These are phyloP conservation scores for Microsporum ferrugineum DNA, from an alignment of 2,329 filamentous ascomycete species.

Conservation along the genomic window DNA sequence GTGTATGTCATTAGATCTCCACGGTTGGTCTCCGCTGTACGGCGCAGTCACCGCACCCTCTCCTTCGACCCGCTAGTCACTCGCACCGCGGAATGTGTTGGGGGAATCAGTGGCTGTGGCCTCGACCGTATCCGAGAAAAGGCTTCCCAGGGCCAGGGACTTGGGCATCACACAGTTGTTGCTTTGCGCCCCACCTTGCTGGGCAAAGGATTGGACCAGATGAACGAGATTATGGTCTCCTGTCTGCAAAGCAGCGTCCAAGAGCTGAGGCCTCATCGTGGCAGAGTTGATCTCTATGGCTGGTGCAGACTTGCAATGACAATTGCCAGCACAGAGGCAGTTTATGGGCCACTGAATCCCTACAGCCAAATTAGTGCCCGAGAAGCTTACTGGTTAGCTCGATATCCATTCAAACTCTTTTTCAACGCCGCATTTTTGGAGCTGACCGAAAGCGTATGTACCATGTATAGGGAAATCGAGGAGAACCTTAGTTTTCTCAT, in stretches of 20 bases:
- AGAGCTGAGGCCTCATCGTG: not conserved
- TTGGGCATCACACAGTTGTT: not conserved
- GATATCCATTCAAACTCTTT: too few relatives aligned
- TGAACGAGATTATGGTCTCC: not conserved
- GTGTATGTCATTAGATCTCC: not conserved
- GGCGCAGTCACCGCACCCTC: not conserved
- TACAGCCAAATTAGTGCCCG: conserved; percentile 9
- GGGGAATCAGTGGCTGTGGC: not conserved
- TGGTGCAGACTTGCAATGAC: conserved; percentile 22
- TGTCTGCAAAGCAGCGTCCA: not conserved
- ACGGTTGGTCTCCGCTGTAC: not conserved
- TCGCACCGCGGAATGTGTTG: not conserved
- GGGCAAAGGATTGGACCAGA: not conserved
- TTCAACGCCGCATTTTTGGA: too few relatives aligned
- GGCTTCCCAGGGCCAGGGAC: not conserved
- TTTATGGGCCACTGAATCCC: conserved; percentile 23
- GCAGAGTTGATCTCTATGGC: conserved; percentile 18
- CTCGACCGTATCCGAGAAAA: not conserved
- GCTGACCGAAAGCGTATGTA: not conserved
- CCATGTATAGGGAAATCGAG: not conserved
- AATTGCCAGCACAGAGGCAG: conserved; percentile 20
- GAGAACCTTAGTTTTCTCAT: not conserved
- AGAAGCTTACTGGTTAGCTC: not conserved
- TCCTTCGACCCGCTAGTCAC: conserved; percentile 1
- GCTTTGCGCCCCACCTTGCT: not conserved